These are phyloP conservation scores for Porogramme epimiltina DNA, from an alignment of 1,284 basidiomycete species.

Conservation along the genomic window DNA sequence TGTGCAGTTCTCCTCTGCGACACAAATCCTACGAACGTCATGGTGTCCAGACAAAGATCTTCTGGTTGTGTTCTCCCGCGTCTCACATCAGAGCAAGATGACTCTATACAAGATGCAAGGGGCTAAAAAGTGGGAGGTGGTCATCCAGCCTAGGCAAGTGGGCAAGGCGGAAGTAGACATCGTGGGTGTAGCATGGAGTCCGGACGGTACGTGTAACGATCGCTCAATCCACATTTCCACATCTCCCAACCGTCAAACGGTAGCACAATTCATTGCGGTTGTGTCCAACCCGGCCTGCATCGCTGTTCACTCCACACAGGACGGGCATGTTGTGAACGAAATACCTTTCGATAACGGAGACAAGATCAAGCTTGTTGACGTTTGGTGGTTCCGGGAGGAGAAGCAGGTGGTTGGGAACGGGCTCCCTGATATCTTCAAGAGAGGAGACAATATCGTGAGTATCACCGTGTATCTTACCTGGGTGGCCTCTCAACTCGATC, in stretches of 20 bases:
- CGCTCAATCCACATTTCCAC: slow-evolving; percentile 9
- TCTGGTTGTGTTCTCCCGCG: slow-evolving; percentile 62
- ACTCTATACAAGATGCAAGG: slow-evolving; percentile 82
- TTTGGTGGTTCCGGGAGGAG: slow-evolving; percentile 74
- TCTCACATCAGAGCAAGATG: slow-evolving; percentile 66
- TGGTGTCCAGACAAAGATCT: slow-evolving; percentile 88
- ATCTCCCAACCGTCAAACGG: slow-evolving; percentile 17
- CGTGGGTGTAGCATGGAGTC: slow-evolving; percentile 73
- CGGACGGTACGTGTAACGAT: slow-evolving; percentile 59
- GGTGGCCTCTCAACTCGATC: neutral
- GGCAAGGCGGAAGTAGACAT: slow-evolving; percentile 49
- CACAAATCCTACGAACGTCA: slow-evolving; percentile 59
- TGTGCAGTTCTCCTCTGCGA: slow-evolving; percentile 55
- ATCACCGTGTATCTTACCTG: neutral
- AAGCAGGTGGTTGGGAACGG: slow-evolving; percentile 39
- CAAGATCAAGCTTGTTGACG: slow-evolving; percentile 2
- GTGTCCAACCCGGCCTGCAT: slow-evolving; percentile 68
- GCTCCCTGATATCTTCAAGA: slow-evolving; percentile 76
- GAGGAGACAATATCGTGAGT: slow-evolving; percentile 65
- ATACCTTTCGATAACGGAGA: slow-evolving; percentile 29
- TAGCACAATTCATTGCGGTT: slow-evolving; percentile 75
- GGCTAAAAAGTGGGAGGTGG: slow-evolving; percentile 77
- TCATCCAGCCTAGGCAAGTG: slow-evolving; percentile 37
- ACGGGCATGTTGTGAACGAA: slow-evolving; percentile 46
- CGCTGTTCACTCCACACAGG: slow-evolving; percentile 74